A percentile compares a stretch with the other conserved stretches of the same genome.
These are phyloP conservation scores for Hermanozyma aechmeae DNA, from an alignment of 805 yeast genomes.

Conservation along the genomic window DNA sequence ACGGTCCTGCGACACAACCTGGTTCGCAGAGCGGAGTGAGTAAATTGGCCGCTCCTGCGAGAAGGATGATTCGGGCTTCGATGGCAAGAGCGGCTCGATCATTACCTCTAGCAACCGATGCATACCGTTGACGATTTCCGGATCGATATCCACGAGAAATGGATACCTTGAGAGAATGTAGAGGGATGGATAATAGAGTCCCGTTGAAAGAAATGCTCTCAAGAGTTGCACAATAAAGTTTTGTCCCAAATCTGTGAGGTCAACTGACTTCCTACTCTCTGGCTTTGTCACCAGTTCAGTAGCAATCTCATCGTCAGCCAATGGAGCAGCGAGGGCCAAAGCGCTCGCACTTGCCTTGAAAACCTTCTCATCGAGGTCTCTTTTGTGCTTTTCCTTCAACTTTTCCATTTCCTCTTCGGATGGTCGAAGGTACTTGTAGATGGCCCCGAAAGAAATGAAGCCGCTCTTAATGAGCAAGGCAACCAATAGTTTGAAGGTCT, in stretches of 20 bases:
- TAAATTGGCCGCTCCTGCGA: too few species aligned
- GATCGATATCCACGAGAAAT: constrained; percentile 44
- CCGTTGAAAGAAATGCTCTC: constrained; percentile 45
- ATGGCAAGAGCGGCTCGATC: constrained; percentile 46
- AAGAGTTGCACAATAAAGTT: constrained; percentile 32
- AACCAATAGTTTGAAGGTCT: constrained; percentile 35
- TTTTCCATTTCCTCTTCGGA: constrained; percentile 34
- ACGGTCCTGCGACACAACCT: too few species aligned
- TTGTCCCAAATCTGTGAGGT: neutral
- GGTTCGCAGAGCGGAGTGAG: too few species aligned
- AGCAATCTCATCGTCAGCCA: constrained; percentile 52
- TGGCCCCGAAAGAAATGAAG: constrained; percentile 50
- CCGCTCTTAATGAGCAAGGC: constrained; percentile 57
- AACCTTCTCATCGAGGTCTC: constrained; percentile 44
- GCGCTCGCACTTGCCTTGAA: constrained; percentile 64
- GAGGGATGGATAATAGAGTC: constrained; percentile 54
- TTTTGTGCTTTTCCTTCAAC: constrained; percentile 36
- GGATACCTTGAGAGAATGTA: constrained; percentile 55
- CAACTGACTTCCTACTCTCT: constrained; percentile 1
- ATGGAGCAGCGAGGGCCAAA: constrained; percentile 80
- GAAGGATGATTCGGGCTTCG: too few species aligned
- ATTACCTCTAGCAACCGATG: constrained; percentile 40
- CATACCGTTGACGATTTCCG: constrained; percentile 37
- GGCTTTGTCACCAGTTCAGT: constrained; percentile 12
- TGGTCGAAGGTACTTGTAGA: constrained; percentile 53